Conservation (phyloP, 257 asterid genomes). For the Solanum commersonii region DNA sequence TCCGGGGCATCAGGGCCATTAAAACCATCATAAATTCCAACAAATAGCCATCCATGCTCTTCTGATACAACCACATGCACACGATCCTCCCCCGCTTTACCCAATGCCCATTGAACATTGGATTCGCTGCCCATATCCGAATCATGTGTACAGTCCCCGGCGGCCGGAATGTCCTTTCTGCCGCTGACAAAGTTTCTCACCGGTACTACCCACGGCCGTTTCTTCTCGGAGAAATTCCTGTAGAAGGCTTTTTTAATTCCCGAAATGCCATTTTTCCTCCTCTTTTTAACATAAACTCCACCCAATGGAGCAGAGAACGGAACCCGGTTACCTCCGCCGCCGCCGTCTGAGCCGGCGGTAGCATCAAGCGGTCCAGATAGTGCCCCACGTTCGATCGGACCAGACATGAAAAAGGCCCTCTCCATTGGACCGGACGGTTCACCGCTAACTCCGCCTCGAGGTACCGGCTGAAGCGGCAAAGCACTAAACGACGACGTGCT, state of each 20-base stretch:
- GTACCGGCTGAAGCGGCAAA: slow-evolving; percentile 82
- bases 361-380: slow-evolving; percentile 78
- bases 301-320: slow-evolving; percentile 95
- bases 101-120: slow-evolving; percentile 89
- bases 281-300: slow-evolving; percentile 56
- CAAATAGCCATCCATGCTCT: slow-evolving; percentile 94
- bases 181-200: slow-evolving; percentile 65
- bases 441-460: slow-evolving; percentile 53
- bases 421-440: slow-evolving; percentile 64
- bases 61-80: slow-evolving; percentile 96
- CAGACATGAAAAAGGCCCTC: slow-evolving; percentile 89
- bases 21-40: slow-evolving; percentile 94
- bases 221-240: slow-evolving; percentile 52
- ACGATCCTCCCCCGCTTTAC: slow-evolving; percentile 97
- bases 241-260: slow-evolving; percentile 70
- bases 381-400: slow-evolving; percentile 92
- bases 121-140: slow-evolving; percentile 33
- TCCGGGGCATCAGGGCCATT: slow-evolving; percentile 99
- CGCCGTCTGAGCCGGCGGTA: slow-evolving; percentile 10
- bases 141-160: slow-evolving; percentile 33
- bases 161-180: slow-evolving; percentile 30
- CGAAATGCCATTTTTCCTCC: slow-evolving; percentile 61
- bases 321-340: slow-evolving; percentile 22
- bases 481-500: slow-evolving; percentile 84
- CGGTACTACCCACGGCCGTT: slow-evolving; percentile 62